Evolutionary conservation across 176 grass and related monocot species (phyloP).

Genomic region (Oryza rufipogon): DNA sequence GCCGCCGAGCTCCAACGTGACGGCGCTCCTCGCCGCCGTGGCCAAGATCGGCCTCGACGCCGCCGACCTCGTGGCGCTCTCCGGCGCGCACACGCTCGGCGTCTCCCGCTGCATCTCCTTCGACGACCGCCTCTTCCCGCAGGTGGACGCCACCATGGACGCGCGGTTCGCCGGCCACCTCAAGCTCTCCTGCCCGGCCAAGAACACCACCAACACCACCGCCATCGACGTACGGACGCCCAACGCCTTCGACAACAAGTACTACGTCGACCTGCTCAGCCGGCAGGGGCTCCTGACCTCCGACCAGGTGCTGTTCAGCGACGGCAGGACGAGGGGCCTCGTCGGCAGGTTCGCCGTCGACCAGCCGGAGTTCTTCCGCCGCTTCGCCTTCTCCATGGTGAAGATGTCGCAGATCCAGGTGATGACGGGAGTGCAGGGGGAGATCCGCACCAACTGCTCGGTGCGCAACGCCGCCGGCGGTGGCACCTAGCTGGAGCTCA

Average conservation of each 20-base stretch:
- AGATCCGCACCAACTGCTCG: slow-evolving; percentile 65
- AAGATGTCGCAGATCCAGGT: slow-evolving; percentile 81
- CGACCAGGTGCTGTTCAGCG: slow-evolving; percentile 56
- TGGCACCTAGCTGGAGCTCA: too few species aligned
- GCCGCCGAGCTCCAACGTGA: slow-evolving; percentile 33
- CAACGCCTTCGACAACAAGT: slow-evolving; percentile 73
- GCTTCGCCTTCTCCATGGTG: slow-evolving; percentile 58
- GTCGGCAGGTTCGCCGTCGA: slow-evolving; percentile 45
- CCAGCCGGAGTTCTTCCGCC: slow-evolving; percentile 53
- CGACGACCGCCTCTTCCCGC: slow-evolving; percentile 47
- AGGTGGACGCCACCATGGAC: slow-evolving; percentile 49
- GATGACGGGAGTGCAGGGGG: slow-evolving; percentile 50
- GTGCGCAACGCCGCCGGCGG: background rate
- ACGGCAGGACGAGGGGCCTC: slow-evolving; percentile 33
- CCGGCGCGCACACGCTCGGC: background rate
- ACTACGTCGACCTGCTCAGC: slow-evolving; percentile 78
- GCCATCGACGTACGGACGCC: slow-evolving; percentile 53
- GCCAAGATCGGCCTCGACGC: slow-evolving; percentile 47
- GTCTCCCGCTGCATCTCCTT: slow-evolving; percentile 39
- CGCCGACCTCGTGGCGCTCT: slow-evolving; percentile 53
- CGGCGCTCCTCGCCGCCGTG: background rate
- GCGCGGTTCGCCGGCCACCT: slow-evolving; percentile 47
- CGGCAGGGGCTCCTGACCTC: slow-evolving; percentile 74
- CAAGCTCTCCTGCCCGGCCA: slow-evolving; percentile 48
- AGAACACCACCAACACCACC: slow-evolving; percentile 38